Evolutionary conservation across 306 rosid species (phyloP).

Genomic region (Castanea mollissima): DNA sequence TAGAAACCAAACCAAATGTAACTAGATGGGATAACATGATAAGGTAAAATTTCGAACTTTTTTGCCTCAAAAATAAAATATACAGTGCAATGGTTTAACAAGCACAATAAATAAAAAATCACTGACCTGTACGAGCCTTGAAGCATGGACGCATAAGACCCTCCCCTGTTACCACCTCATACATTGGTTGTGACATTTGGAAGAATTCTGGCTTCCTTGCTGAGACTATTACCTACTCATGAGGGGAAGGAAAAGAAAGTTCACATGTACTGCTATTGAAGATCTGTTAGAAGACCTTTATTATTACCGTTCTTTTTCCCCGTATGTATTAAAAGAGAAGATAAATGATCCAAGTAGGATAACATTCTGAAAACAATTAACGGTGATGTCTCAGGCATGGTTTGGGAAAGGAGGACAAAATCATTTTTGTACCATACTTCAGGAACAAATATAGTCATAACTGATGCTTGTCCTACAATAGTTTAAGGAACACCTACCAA

Average conservation of each 20-base stretch:
- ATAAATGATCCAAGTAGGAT: background rate
- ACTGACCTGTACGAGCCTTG: slow-evolving; percentile 81
- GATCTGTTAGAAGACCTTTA: background rate
- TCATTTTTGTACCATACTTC: slow-evolving; percentile 6
- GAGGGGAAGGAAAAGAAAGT: background rate
- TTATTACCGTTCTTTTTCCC: background rate
- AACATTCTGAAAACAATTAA: background rate
- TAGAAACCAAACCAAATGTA: background rate
- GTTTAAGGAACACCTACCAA: background rate
- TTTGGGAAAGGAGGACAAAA: background rate
- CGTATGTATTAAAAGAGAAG: background rate
- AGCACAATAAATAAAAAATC: slow-evolving; percentile 10
- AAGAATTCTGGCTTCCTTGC: slow-evolving; percentile 99
- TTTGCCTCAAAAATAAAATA: background rate
- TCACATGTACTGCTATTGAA: background rate
- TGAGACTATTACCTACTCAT: slow-evolving; percentile 78
- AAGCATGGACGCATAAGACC: slow-evolving; percentile 97
- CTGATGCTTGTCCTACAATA: background rate
- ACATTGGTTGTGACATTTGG: slow-evolving; percentile 90
- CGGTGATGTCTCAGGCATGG: slow-evolving; percentile 1
- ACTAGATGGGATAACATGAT: background rate
- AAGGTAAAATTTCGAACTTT: background rate
- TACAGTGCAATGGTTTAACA: background rate
- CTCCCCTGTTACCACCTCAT: slow-evolving; percentile 96
- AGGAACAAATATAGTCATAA: slow-evolving; percentile 20